Percentiles rank a stretch among this genome's conserved stretches.
Evolutionary conservation across 495 filamentous ascomycete species (phyloP).

Genomic region (Glonium stellatum): DNA sequence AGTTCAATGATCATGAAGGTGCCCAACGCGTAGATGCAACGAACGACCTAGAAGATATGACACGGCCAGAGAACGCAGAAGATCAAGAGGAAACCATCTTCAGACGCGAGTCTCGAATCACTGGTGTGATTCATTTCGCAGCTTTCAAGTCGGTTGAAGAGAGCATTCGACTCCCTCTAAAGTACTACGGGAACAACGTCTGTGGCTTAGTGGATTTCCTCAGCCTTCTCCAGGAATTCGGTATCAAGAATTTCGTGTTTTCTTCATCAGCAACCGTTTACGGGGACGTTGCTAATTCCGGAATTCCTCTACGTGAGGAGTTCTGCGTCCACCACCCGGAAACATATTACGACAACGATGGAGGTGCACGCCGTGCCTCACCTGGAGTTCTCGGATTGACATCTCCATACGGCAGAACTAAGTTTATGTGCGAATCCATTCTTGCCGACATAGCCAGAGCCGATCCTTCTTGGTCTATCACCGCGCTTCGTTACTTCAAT

Average conservation of each 20-base stretch:
- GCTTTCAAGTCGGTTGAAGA: slow-evolving; percentile 54
- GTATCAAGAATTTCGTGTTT: slow-evolving; percentile 61
- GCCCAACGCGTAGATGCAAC: background rate
- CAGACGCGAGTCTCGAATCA: slow-evolving; percentile 42
- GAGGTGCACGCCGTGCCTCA: slow-evolving; percentile 31
- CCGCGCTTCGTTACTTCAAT: slow-evolving; percentile 62
- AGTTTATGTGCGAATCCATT: slow-evolving; percentile 61
- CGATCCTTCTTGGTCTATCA: slow-evolving; percentile 54
- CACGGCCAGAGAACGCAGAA: background rate
- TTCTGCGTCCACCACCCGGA: slow-evolving; percentile 52
- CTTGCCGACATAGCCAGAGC: slow-evolving; percentile 54
- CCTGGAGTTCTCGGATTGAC: slow-evolving; percentile 50
- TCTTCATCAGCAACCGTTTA: slow-evolving; percentile 62
- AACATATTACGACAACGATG: slow-evolving; percentile 30
- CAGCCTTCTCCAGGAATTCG: slow-evolving; percentile 47
- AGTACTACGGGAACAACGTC: slow-evolving; percentile 62
- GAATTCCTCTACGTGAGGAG: slow-evolving; percentile 52
- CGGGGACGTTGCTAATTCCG: slow-evolving; percentile 48
- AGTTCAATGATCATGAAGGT: background rate
- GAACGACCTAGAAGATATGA: background rate
- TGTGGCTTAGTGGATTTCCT: slow-evolving; percentile 56
- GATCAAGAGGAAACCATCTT: slow-evolving; percentile 11
- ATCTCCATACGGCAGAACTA: slow-evolving; percentile 59
- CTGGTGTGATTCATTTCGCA: slow-evolving; percentile 59
- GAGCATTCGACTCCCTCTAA: slow-evolving; percentile 47